Percentiles rank a stretch among this genome's conserved stretches.
These are phyloP conservation scores for Corymbia calophylla DNA, from an alignment of 441 rosid genomes.

Conservation along the genomic window DNA sequence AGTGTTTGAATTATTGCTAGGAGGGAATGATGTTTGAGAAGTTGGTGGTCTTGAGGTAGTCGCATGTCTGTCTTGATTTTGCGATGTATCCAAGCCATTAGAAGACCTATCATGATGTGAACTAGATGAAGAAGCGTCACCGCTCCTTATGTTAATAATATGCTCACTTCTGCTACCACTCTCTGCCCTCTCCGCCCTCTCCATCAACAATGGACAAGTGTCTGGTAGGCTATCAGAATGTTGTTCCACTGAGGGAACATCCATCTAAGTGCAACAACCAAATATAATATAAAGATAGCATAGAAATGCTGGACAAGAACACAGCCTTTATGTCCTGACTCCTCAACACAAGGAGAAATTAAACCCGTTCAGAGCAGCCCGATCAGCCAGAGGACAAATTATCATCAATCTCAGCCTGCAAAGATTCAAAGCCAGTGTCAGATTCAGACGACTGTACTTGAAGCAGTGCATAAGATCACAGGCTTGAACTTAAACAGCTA, in stretches of 20 bases:
- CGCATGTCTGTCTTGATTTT: not conserved
- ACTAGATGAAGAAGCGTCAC: slow-evolving; percentile 4
- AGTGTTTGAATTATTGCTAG: not conserved
- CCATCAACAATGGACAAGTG: slow-evolving; percentile 11
- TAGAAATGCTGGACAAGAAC: not conserved
- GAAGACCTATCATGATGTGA: slow-evolving; percentile 30
- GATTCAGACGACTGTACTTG: not conserved
- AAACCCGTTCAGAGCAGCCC: not conserved
- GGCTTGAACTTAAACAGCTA: not conserved
- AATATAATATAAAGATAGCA: not conserved
- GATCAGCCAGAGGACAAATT: not conserved
- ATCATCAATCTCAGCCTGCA: not conserved
- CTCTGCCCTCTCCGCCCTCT: slow-evolving; percentile 9
- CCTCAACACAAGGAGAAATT: not conserved
- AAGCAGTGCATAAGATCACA: not conserved
- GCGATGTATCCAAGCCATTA: slow-evolving; percentile 36
- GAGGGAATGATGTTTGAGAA: not conserved
- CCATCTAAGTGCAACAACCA: slow-evolving; percentile 10
- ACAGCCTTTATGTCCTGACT: not conserved
- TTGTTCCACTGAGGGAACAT: slow-evolving; percentile 6
- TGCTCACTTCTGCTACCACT: not conserved
- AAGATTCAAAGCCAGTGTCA: not conserved
- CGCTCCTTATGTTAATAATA: slow-evolving; percentile 5
- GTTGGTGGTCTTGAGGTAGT: not conserved
- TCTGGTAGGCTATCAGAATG: slow-evolving; percentile 3